Conservation (phyloP, 2,329 filamentous ascomycete species). For the Diplodia corticola region DNA sequence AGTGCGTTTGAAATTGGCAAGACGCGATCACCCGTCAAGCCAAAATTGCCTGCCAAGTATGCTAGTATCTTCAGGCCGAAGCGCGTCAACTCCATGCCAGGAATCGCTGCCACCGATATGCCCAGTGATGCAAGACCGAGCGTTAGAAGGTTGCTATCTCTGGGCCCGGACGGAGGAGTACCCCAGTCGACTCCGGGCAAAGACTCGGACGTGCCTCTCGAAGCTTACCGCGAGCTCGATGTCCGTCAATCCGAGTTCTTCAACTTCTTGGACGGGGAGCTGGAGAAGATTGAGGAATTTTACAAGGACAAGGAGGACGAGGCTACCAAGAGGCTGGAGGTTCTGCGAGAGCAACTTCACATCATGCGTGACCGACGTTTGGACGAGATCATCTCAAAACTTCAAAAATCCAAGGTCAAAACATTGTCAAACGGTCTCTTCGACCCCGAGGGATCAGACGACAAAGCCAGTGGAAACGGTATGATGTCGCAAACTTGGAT, state of each 20-base stretch:
- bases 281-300: conserved; percentile 90
- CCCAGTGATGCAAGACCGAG: conserved; percentile 35
- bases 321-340: conserved; percentile 67
- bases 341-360: conserved; percentile 81
- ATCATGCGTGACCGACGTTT: conserved; percentile 86
- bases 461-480: not conserved
- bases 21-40: conserved; percentile 36
- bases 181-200: conserved; percentile 32
- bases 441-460: not conserved
- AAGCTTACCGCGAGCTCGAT: conserved; percentile 65
- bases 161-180: conserved; percentile 37
- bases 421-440: conserved; percentile 41
- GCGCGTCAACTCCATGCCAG: conserved; percentile 44
- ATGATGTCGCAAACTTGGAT: not conserved
- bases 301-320: conserved; percentile 87
- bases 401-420: conserved; percentile 46
- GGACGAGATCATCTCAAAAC: conserved; percentile 62
- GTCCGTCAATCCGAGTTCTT: conserved; percentile 83
- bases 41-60: conserved; percentile 34
- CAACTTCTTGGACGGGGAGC: conserved; percentile 75
- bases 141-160: conserved; percentile 45
- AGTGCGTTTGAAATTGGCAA: conserved; percentile 49
- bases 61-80: conserved; percentile 43
- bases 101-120: conserved; percentile 18
- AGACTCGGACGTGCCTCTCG: conserved; percentile 52